phyloP scores from a whole-genome alignment of 2,329 filamentous ascomycete genomes.

The Magnaporthales sp. region DNA sequence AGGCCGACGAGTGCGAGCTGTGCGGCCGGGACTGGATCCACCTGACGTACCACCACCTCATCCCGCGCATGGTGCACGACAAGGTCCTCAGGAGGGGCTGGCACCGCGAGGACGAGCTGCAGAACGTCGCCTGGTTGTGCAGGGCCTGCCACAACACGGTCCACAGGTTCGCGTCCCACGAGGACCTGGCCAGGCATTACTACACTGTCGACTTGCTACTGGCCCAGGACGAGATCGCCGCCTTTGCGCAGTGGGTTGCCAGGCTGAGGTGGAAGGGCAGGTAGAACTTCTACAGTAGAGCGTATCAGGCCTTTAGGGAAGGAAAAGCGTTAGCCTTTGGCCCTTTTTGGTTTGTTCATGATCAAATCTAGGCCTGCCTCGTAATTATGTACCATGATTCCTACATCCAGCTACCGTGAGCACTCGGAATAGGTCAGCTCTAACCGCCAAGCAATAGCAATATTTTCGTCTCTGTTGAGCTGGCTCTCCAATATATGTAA shows the following conservation, averaged over 20 bases:
- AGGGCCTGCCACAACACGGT: slow-evolving; percentile 77
- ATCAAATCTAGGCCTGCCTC: background rate
- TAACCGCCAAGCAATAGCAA: no score
- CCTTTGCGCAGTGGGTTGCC: slow-evolving; percentile 65
- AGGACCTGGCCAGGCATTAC: slow-evolving; percentile 65
- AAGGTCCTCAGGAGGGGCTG: slow-evolving; percentile 71
- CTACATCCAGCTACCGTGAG: no score
- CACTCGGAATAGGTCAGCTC: no score
- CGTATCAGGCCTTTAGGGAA: background rate
- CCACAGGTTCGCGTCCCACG: slow-evolving; percentile 65
- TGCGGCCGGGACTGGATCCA: slow-evolving; percentile 67
- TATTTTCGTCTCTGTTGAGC: no score
- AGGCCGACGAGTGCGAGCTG: slow-evolving; percentile 59
- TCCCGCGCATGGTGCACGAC: slow-evolving; percentile 68
- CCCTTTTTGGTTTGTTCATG: background rate
- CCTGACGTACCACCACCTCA: slow-evolving; percentile 77
- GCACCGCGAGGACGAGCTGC: slow-evolving; percentile 66
- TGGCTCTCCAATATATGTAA: no score
- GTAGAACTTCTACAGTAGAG: slow-evolving; percentile 7
- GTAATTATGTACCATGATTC: no score
- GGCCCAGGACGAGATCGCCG: slow-evolving; percentile 61
- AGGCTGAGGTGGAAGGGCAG: slow-evolving; percentile 64
- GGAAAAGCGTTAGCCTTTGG: background rate
- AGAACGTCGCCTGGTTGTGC: slow-evolving; percentile 81
- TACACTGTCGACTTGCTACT: slow-evolving; percentile 66